A percentile compares a stretch with the other conserved stretches of the same genome.
Evolutionary conservation across 1,284 basidiomycete species (phyloP).

Genomic region (Apiotrichum laibachii): DNA sequence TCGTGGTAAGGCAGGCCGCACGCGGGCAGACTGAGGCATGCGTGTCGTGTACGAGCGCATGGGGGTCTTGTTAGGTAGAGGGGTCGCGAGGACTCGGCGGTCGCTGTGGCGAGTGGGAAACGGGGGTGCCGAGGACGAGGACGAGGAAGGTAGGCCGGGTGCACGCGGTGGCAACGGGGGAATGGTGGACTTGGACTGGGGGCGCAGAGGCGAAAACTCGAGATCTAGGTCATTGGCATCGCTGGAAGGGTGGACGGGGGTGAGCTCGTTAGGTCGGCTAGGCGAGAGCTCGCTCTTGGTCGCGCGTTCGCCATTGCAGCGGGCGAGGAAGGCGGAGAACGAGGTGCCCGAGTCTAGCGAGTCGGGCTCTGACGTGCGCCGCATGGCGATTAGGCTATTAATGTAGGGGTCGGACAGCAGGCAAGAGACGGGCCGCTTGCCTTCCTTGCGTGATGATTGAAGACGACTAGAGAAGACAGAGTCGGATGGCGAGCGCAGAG

Average conservation of each 20-base stretch:
- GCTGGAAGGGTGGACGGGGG: background rate
- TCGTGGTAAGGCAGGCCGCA: conserved; percentile 12
- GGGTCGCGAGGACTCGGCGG: background rate
- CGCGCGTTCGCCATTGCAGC: conserved; percentile 7
- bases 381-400: background rate
- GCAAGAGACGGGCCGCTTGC: conserved; percentile 1
- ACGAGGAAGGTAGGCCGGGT: background rate
- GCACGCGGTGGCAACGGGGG: background rate
- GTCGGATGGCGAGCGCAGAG: conserved; percentile 15
- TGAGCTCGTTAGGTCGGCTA: background rate
- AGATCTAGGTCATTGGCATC: conserved; percentile 13
- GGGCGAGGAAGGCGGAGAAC: conserved; percentile 12
- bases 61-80: background rate
- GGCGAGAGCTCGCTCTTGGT: conserved; percentile 12
- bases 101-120: background rate
- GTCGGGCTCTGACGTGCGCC: conserved; percentile 13
- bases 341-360: conserved; percentile 1
- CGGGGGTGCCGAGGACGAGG: background rate
- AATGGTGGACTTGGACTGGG: background rate
- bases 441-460: background rate
- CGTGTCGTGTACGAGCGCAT: conserved; percentile 1
- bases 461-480: conserved; percentile 18
- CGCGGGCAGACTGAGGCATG: background rate
- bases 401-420: background rate
- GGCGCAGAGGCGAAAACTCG: conserved; percentile 2